Percentiles rank a stretch among this genome's conserved stretches.
phyloP scores from a whole-genome alignment of 1,284 basidiomycete genomes.

The Boletus nobilissimus region DNA sequence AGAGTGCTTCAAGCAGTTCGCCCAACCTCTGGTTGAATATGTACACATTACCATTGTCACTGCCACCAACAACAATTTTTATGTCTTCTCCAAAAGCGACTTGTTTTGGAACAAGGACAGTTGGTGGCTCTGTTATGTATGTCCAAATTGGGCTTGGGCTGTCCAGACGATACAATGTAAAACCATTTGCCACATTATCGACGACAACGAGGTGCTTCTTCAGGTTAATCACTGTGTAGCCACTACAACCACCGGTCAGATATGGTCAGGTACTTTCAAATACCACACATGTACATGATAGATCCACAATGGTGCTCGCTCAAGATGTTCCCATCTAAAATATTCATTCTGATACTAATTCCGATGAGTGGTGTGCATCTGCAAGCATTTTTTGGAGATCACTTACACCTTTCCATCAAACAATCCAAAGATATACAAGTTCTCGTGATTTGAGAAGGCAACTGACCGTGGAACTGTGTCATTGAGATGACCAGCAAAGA shows the following conservation, averaged over 20 bases:
- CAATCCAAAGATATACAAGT: not conserved
- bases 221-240: not conserved
- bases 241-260: not conserved
- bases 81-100: not conserved
- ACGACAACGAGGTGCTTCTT: not conserved
- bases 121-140: not conserved
- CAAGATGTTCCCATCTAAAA: not conserved
- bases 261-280: not conserved
- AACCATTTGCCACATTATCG: not conserved
- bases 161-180: not conserved
- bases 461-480: not conserved
- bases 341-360: not conserved
- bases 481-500: not conserved
- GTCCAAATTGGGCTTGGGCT: not conserved
- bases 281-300: not conserved
- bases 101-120: not conserved
- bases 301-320: not conserved
- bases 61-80: not conserved
- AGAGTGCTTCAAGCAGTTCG: not conserved
- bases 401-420: not conserved
- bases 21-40: not conserved
- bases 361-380: not conserved
- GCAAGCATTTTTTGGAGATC: not conserved
- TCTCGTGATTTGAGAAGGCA: not conserved
- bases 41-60: not conserved